These are phyloP conservation scores for Oropetium thomaeum DNA, from an alignment of 176 grass and related monocot genomes.

Conservation along the genomic window DNA sequence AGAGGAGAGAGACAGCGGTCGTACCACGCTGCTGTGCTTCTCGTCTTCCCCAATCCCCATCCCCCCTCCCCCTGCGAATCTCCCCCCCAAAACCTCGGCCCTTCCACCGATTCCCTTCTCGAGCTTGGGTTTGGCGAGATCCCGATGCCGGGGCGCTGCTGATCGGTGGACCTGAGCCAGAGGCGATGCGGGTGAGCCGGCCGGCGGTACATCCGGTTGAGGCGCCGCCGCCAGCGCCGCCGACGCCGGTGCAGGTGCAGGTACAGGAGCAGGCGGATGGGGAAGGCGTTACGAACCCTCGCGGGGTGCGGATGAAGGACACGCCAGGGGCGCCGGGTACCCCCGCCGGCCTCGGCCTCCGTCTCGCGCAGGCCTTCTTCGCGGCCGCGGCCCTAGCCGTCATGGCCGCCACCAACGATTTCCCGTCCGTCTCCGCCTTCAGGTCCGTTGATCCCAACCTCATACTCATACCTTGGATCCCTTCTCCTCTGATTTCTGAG, in stretches of 20 bases:
- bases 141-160: conserved; percentile 15
- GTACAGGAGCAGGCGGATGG: background rate
- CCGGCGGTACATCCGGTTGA: conserved; percentile 90
- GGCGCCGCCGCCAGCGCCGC: conserved; percentile 60
- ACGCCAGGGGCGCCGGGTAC: conserved; percentile 68
- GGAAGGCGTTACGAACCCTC: conserved; percentile 32
- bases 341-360: conserved; percentile 55
- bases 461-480: background rate
- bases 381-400: conserved; percentile 65
- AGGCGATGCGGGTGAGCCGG: conserved; percentile 61
- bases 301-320: conserved; percentile 72
- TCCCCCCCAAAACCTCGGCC: conserved; percentile 21
- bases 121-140: background rate
- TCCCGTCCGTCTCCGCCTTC: conserved; percentile 87
- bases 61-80: background rate
- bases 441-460: conserved; percentile 33
- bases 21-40: background rate
- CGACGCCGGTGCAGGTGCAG: conserved; percentile 36
- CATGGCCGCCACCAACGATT: conserved; percentile 83
- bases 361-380: conserved; percentile 64
- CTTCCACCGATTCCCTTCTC: background rate
- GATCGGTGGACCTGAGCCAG: background rate
- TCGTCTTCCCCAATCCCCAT: background rate
- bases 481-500: background rate
- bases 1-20: background rate